Conservation (phyloP, 2,329 filamentous ascomycete species). For the Exutisphaerella laricina region DNA sequence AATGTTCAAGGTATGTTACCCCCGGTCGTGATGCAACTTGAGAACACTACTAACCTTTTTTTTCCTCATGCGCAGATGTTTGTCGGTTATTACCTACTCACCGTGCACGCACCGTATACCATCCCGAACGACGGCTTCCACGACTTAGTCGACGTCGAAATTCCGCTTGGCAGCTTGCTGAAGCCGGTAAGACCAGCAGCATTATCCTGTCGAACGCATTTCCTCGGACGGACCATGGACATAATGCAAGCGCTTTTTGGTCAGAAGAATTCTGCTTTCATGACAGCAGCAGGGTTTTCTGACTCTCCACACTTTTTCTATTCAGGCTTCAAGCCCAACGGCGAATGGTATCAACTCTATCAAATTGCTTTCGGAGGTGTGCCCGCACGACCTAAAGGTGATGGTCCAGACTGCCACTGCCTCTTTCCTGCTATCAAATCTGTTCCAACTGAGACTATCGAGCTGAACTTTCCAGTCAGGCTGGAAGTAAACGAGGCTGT, state of each 20-base stretch:
- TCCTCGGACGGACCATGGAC: conserved; percentile 26
- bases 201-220: conserved; percentile 24
- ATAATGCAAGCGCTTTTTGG: conserved; percentile 28
- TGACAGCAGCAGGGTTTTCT: conserved; percentile 26
- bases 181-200: conserved; percentile 26
- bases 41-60: neutral
- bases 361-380: conserved; percentile 28
- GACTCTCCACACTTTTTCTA: conserved; percentile 29
- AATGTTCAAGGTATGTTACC: conserved; percentile 22
- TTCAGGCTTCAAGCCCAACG: conserved; percentile 38
- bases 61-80: conserved; percentile 16
- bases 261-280: conserved; percentile 25
- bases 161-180: conserved; percentile 20
- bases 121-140: conserved; percentile 28
- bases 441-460: conserved; percentile 26
- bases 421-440: conserved; percentile 26
- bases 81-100: conserved; percentile 24
- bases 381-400: conserved; percentile 24
- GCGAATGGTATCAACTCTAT: conserved; percentile 44
- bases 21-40: no score
- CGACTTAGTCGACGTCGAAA: conserved; percentile 24
- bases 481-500: conserved; percentile 27
- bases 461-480: conserved; percentile 26
- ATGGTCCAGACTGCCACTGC: conserved; percentile 27
- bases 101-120: conserved; percentile 23